Conservation (phyloP, 768 basidiomycete species). For the Ramaria sp. region DNA sequence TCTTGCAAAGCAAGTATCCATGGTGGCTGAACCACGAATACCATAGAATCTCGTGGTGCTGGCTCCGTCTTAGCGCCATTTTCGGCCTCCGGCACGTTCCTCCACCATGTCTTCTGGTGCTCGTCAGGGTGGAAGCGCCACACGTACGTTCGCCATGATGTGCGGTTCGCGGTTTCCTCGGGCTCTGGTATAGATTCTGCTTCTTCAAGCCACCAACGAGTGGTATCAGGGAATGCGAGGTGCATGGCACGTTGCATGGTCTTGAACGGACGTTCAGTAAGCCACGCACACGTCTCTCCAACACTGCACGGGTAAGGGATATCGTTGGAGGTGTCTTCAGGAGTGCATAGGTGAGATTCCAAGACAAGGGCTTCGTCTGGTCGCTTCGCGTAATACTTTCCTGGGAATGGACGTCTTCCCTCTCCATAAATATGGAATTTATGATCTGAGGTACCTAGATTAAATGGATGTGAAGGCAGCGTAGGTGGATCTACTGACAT, state of each 20-base stretch:
- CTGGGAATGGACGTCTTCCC: not conserved
- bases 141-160: conserved; percentile 17
- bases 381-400: not conserved
- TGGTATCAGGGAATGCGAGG: conserved; percentile 20
- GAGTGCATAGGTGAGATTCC: not conserved
- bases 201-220: conserved; percentile 21
- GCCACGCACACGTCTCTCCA: conserved; percentile 23
- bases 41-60: conserved; percentile 14
- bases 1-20: conserved; percentile 27
- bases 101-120: not conserved
- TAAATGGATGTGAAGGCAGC: not conserved
- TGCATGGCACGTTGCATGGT: conserved; percentile 34
- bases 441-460: not conserved
- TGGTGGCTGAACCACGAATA: conserved; percentile 27
- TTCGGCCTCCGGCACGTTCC: not conserved
- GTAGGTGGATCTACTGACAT: not conserved
- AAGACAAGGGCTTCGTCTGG: not conserved
- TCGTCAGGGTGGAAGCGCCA: conserved; percentile 17
- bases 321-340: not conserved
- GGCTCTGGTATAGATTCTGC: conserved; percentile 3
- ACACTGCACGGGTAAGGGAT: not conserved
- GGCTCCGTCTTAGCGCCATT: not conserved
- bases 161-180: conserved; percentile 12
- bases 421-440: not conserved
- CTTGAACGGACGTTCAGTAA: conserved; percentile 39